A percentile compares a stretch with the other conserved stretches of the same genome.
Conservation (phyloP, 2,329 filamentous ascomycete genomes). For the Penicillium brevicompactum region DNA sequence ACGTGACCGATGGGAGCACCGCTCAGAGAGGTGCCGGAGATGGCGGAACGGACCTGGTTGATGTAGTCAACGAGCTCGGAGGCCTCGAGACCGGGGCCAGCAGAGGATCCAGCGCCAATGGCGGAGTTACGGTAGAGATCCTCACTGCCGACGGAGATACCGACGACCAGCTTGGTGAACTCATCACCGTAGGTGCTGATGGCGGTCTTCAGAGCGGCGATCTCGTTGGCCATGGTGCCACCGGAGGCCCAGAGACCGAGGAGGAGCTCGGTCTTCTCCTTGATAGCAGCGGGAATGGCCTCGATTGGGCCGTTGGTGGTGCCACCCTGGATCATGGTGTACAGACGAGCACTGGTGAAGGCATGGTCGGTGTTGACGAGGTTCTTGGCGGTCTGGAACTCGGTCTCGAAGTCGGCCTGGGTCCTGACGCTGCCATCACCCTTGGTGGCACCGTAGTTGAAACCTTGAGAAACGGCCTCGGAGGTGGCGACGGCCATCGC, state of each 20-base stretch:
- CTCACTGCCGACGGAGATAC: conserved; percentile 84
- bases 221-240: conserved; percentile 71
- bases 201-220: conserved; percentile 70
- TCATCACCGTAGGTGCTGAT: conserved; percentile 67
- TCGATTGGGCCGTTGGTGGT: conserved; percentile 66
- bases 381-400: conserved; percentile 50
- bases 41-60: conserved; percentile 63
- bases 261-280: conserved; percentile 74
- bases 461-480: conserved; percentile 46
- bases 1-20: conserved; percentile 74
- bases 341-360: conserved; percentile 53
- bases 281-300: conserved; percentile 81
- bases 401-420: conserved; percentile 46
- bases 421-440: conserved; percentile 43
- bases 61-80: conserved; percentile 69
- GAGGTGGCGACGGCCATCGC: conserved; percentile 36
- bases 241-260: conserved; percentile 83
- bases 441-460: conserved; percentile 51
- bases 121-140: conserved; percentile 80
- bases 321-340: conserved; percentile 65
- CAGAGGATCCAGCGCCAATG: conserved; percentile 65
- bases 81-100: conserved; percentile 65
- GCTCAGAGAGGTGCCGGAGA: conserved; percentile 61
- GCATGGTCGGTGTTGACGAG: conserved; percentile 39
- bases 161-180: conserved; percentile 64